Evolutionary conservation across 768 basidiomycete genomes (phyloP).

Genomic region (Dacryopinax primogenitus): DNA sequence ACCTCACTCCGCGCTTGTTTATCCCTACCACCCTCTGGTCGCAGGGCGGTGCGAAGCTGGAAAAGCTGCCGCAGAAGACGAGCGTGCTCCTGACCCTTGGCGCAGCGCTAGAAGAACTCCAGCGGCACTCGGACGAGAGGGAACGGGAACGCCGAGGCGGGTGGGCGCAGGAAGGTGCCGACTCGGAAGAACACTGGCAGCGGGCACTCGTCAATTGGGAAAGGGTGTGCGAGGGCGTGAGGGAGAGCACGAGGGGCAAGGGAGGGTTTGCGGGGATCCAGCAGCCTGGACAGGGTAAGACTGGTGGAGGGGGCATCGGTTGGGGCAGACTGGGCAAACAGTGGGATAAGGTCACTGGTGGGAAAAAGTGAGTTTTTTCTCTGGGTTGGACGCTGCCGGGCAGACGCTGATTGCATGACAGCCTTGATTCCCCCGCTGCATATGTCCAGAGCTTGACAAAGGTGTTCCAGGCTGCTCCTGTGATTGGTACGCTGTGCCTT

Average conservation of each 20-base stretch:
- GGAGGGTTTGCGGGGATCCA: neutral
- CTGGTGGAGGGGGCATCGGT: constrained; percentile 55
- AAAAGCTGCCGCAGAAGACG: constrained; percentile 71
- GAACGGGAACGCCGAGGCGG: constrained; percentile 53
- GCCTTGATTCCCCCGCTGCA: constrained; percentile 74
- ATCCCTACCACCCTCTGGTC: constrained; percentile 87
- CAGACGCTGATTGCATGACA: constrained; percentile 25
- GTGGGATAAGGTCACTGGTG: constrained; percentile 74
- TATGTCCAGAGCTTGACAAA: constrained; percentile 66
- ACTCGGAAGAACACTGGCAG: constrained; percentile 62
- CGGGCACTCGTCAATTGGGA: constrained; percentile 70
- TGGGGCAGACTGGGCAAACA: constrained; percentile 56
- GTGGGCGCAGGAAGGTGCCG: constrained; percentile 60
- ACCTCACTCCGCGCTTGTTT: constrained; percentile 72
- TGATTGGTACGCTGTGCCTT: constrained; percentile 33
- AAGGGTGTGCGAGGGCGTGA: constrained; percentile 62
- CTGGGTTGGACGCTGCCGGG: neutral
- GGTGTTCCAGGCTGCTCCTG: constrained; percentile 60
- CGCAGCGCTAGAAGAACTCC: constrained; percentile 63
- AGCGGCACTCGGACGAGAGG: constrained; percentile 25
- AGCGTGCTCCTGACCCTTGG: constrained; percentile 69
- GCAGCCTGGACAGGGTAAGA: constrained; percentile 49
- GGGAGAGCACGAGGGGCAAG: constrained; percentile 74
- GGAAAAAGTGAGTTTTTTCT: constrained; percentile 56
- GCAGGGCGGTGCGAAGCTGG: constrained; percentile 74